Evolutionary conservation across 176 grass and related monocot genomes (phyloP).

Genomic region (Aegilops bicornis): DNA sequence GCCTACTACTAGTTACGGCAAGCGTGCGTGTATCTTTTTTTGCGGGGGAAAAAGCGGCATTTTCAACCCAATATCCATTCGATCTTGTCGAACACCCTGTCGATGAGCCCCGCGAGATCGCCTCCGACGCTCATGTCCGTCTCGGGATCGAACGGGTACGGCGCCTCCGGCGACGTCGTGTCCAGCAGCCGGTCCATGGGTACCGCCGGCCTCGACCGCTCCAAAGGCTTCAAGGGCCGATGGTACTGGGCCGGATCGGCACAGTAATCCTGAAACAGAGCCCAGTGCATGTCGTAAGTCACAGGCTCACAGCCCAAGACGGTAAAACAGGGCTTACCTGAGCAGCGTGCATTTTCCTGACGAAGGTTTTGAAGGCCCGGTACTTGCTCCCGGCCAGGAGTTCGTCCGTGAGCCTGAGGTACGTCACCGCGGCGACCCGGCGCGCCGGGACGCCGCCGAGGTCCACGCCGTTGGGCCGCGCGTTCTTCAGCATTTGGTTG

Average conservation of each 20-base stretch:
- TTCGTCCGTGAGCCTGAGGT: conserved; percentile 63
- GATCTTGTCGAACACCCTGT: conserved; percentile 32
- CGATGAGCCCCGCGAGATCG: conserved; percentile 26
- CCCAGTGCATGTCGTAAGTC: too few relatives aligned
- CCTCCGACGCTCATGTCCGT: conserved; percentile 75
- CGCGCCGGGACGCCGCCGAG: conserved; percentile 11
- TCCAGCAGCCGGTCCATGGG: conserved; percentile 52
- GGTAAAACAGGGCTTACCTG: conserved; percentile 11
- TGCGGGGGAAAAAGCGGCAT: background rate
- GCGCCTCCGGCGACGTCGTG: conserved; percentile 37
- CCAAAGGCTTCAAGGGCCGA: conserved; percentile 39
- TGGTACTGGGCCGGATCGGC: conserved; percentile 47
- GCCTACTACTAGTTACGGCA: background rate
- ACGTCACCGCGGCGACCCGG: conserved; percentile 63
- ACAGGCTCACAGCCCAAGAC: background rate
- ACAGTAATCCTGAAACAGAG: conserved; percentile 39
- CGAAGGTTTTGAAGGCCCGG: conserved; percentile 64
- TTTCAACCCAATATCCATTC: conserved; percentile 8
- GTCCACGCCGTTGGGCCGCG: conserved; percentile 51
- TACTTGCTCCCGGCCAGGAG: conserved; percentile 53
- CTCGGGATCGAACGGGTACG: conserved; percentile 55
- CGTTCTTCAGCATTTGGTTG: conserved; percentile 71
- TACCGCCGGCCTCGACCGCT: conserved; percentile 47
- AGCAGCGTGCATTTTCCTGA: conserved; percentile 75
- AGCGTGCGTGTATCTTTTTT: too few relatives aligned